Base-by-base conservation (phyloP, 2,329 filamentous ascomycete species). In the Colletotrichum spaethianum region DNA sequence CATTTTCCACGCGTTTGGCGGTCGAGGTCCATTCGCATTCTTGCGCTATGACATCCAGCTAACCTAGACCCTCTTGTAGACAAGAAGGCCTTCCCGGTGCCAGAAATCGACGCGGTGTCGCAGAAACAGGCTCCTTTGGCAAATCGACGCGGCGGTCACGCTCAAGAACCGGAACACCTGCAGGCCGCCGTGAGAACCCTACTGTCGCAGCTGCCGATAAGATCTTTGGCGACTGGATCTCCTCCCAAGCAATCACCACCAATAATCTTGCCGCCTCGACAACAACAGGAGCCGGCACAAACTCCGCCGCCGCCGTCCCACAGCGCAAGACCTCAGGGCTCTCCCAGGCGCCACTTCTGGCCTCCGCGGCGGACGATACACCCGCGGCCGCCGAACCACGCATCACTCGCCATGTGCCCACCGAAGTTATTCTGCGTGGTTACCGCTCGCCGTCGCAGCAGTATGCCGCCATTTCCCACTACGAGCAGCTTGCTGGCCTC, bases 381-480 rank as follows among this genome's bases (percentile, higher is more conserved):
- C 70, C 78, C 23, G 77, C 77, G 8, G 75, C 80, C 38, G 78
- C 80, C 0, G 69, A 66, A 7, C 69, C 69, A 28, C 79, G 81
- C 75, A 73, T 77, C 67, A 75, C 80, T 74, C 81, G 83, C 69
- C 80, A 81, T 20, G 81, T 85, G 52, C 89, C 89, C 1, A 86
- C 93, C 48, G 95, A 98, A 82, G 90, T 97, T 74, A 91, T 98
- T 67, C 86, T 98, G 20, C 93, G 95, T 76, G 96, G 96, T 38
- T 98, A 95, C 82, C 85, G 86, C 67, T 88, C 87, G 20, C 80
- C 86, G 1, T 81, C 90, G 81, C 84, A 92, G 82, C 87, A 94
- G 85, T 98, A 96, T 88, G 94, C 95, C 36, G 95, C 95, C 42
- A 92, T 98, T 76, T 91, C 93, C 76, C 94, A 94, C 83, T 98